A percentile compares a stretch with the other conserved stretches of the same genome.
These are phyloP conservation scores for Colletotrichum shisoi DNA, from an alignment of 2,329 filamentous ascomycete genomes.

Conservation along the genomic window DNA sequence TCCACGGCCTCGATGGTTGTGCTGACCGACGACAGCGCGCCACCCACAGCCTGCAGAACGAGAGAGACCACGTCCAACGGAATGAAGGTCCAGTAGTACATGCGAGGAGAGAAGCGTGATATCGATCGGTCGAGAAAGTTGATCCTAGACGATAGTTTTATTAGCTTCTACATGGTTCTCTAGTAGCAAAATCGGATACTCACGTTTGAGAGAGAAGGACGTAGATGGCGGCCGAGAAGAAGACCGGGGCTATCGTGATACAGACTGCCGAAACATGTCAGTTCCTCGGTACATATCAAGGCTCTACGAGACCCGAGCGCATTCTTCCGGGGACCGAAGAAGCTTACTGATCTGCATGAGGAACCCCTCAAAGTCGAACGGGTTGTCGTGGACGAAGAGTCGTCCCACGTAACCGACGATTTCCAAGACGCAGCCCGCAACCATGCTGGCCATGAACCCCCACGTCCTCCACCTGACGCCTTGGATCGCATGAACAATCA, in stretches of 20 bases:
- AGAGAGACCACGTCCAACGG: constrained; percentile 61
- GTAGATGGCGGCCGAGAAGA: constrained; percentile 45
- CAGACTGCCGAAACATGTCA: constrained; percentile 41
- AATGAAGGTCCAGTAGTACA: constrained; percentile 52
- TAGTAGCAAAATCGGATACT: neutral
- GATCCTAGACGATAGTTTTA: constrained; percentile 32
- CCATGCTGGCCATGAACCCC: constrained; percentile 59
- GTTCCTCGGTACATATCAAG: constrained; percentile 43
- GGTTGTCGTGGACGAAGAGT: constrained; percentile 63
- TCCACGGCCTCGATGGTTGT: constrained; percentile 45
- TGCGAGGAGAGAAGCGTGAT: constrained; percentile 46
- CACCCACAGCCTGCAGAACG: constrained; percentile 60
- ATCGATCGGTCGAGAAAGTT: constrained; percentile 43
- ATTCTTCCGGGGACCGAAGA: neutral
- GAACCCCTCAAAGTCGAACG: constrained; percentile 66
- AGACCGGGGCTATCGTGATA: constrained; percentile 47
- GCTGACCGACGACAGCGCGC: constrained; percentile 54
- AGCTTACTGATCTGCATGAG: constrained; percentile 65
- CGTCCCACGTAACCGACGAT: constrained; percentile 70
- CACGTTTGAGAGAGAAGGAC: constrained; percentile 41
- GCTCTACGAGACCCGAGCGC: neutral
- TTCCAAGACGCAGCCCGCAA: constrained; percentile 63
- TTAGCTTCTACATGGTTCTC: neutral
- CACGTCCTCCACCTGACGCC: constrained; percentile 55
- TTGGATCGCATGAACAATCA: constrained; percentile 52